Conservation (phyloP, 148 eudicot species). For the Simmondsia chinensis region DNA sequence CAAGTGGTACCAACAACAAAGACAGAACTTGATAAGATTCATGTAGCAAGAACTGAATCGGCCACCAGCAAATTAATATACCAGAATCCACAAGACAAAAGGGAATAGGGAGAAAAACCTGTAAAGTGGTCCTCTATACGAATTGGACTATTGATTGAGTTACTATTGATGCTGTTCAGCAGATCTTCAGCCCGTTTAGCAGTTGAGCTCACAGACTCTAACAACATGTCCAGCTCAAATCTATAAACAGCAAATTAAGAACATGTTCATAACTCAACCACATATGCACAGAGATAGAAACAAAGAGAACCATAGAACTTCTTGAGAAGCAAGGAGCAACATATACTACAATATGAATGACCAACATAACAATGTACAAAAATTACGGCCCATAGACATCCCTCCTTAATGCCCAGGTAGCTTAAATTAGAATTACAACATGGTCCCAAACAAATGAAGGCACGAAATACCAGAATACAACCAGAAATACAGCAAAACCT, state of each 20-base stretch:
- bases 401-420: too few species aligned
- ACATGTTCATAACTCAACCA: too few species aligned
- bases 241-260: slow-evolving; percentile 25
- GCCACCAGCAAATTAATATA: background rate
- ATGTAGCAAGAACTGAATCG: background rate
- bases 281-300: too few species aligned
- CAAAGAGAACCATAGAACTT: background rate
- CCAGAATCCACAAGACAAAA: slow-evolving; percentile 3
- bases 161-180: slow-evolving; percentile 48
- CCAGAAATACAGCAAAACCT: slow-evolving; percentile 2
- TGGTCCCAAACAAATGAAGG: too few species aligned
- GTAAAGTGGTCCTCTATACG: slow-evolving; percentile 74
- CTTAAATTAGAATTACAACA: too few species aligned
- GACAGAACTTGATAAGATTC: background rate
- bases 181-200: slow-evolving; percentile 77
- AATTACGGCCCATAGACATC: too few species aligned
- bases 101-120: slow-evolving; percentile 25
- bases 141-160: slow-evolving; percentile 35
- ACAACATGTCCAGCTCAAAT: slow-evolving; percentile 95
- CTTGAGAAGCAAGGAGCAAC: background rate
- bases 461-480: slow-evolving; percentile 3
- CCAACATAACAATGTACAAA: too few species aligned
- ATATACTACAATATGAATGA: too few species aligned
- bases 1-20: background rate
- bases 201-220: slow-evolving; percentile 86